Percentiles rank a stretch among this genome's conserved stretches.
Evolutionary conservation across 352 stramenopile genomes (phyloP).

Genomic region (Halophytophthora polymorphica): DNA sequence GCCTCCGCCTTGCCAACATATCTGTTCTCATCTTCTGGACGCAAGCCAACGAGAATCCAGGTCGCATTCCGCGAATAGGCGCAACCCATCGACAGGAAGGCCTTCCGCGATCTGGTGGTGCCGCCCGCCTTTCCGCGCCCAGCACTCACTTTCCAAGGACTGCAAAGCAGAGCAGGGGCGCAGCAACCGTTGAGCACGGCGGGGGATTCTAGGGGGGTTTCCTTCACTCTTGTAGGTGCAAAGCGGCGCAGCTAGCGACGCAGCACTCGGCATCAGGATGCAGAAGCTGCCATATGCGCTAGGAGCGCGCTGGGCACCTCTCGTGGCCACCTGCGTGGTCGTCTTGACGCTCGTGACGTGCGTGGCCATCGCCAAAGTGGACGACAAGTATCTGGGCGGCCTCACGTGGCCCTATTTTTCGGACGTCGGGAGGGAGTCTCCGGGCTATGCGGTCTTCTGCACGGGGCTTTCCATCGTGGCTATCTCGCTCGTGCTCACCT

Average conservation of each 20-base stretch:
- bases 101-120: too few species aligned
- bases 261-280: constrained; percentile 3
- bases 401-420: constrained; percentile 58
- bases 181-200: too few species aligned
- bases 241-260: neutral
- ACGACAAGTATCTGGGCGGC: constrained; percentile 40
- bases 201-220: too few species aligned
- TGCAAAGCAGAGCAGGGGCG: too few species aligned
- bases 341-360: constrained; percentile 43
- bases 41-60: too few species aligned
- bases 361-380: constrained; percentile 33
- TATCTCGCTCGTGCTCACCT: constrained; percentile 33
- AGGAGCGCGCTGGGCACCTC: constrained; percentile 19
- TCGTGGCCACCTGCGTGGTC: constrained; percentile 27
- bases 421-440: constrained; percentile 39
- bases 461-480: constrained; percentile 27
- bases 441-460: constrained; percentile 39
- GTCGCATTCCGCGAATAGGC: too few species aligned
- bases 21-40: too few species aligned
- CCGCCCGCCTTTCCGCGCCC: too few species aligned
- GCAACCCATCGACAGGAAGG: too few species aligned
- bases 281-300: constrained; percentile 6
- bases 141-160: too few species aligned
- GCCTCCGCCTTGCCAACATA: too few species aligned
- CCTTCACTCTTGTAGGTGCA: too few species aligned